Percentiles rank a stretch among this genome's conserved stretches.
Conservation (phyloP, 2,329 filamentous ascomycete genomes). For the Akanthomyces muscarius region DNA sequence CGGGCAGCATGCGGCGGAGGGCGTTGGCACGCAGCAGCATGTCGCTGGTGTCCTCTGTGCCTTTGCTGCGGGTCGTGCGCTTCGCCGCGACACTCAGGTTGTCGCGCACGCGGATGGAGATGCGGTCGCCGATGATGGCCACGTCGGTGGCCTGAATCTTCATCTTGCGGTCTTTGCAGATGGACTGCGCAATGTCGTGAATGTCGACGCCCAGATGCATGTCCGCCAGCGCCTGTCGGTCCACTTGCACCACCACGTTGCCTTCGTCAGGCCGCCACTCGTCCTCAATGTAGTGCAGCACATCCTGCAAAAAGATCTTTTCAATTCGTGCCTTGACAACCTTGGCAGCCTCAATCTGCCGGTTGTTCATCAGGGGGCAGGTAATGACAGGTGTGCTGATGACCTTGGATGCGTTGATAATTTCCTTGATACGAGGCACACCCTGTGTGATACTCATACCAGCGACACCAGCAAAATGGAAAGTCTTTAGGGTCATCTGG, state of each 20-base stretch:
- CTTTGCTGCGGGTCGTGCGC: slow-evolving; percentile 44
- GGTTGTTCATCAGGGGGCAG: slow-evolving; percentile 75
- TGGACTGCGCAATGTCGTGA: slow-evolving; percentile 69
- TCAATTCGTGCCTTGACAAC: slow-evolving; percentile 92
- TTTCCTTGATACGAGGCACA: slow-evolving; percentile 99
- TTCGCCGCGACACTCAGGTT: slow-evolving; percentile 47
- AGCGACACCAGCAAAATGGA: slow-evolving; percentile 99
- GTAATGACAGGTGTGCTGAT: slow-evolving; percentile 94
- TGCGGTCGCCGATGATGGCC: slow-evolving; percentile 54
- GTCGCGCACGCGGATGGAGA: slow-evolving; percentile 69
- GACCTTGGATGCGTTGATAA: slow-evolving; percentile 93
- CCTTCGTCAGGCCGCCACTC: slow-evolving; percentile 76
- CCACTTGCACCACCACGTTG: slow-evolving; percentile 76
- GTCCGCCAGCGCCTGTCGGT: slow-evolving; percentile 71
- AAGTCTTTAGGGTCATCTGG: slow-evolving; percentile 98
- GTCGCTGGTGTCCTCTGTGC: slow-evolving; percentile 39
- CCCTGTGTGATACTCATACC: slow-evolving; percentile 99
- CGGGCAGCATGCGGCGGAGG: slow-evolving; percentile 75
- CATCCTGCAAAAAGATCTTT: slow-evolving; percentile 85
- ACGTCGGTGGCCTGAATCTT: slow-evolving; percentile 68
- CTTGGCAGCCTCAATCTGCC: slow-evolving; percentile 73
- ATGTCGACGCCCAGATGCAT: slow-evolving; percentile 77
- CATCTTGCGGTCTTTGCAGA: slow-evolving; percentile 77
- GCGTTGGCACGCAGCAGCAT: slow-evolving; percentile 77
- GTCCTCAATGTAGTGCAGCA: slow-evolving; percentile 78